Evolutionary conservation across 192 early-diverging fungal species (phyloP).

Genomic region (Entophlyctis luteolus): DNA sequence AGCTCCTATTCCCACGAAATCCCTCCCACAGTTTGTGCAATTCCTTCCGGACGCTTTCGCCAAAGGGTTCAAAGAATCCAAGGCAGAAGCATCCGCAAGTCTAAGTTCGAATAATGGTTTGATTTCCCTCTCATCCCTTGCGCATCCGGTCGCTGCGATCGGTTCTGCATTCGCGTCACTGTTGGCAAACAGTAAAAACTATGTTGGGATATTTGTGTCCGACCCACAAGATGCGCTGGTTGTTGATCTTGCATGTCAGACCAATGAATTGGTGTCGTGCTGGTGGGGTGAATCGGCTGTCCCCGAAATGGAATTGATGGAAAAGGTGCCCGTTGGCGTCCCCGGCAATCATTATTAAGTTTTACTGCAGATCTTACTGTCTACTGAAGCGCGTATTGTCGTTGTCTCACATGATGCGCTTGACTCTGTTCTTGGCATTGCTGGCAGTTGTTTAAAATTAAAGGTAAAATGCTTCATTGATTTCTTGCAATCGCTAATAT

Average conservation of each 20-base stretch:
- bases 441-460: not conserved
- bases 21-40: conserved; percentile 11
- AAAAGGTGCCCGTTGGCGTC: not conserved
- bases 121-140: not conserved
- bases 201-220: conserved; percentile 1
- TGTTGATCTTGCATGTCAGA: conserved; percentile 3
- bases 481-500: not conserved
- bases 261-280: conserved; percentile 3
- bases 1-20: conserved; percentile 10
- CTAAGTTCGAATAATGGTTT: not conserved
- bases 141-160: not conserved
- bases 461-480: not conserved
- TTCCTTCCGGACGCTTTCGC: conserved; percentile 1
- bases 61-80: not conserved
- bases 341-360: not conserved
- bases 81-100: not conserved
- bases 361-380: not conserved
- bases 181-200: not conserved
- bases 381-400: not conserved
- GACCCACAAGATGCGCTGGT: not conserved
- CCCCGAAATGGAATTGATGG: not conserved
- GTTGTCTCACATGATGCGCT: not conserved
- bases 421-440: not conserved
- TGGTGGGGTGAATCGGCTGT: not conserved
- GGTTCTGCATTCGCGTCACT: not conserved